A percentile compares a stretch with the other conserved stretches of the same genome.
Conservation (phyloP, 2,329 filamentous ascomycete species). For the Dryadomyces quercivorus region DNA sequence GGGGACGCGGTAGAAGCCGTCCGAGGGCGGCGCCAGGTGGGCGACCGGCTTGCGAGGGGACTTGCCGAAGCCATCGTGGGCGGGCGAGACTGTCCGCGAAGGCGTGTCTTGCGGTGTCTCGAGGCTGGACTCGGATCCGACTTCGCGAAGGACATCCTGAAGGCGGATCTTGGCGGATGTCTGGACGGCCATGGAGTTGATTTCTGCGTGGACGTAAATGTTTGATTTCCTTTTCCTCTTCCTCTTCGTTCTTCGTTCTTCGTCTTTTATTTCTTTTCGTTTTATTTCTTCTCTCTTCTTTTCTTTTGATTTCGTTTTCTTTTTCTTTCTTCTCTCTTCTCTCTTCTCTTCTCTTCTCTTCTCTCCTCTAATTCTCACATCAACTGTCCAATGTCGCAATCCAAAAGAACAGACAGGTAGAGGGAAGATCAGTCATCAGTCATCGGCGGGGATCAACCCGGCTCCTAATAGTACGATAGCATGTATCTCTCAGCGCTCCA, state of each 20-base stretch:
- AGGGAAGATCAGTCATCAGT: no score
- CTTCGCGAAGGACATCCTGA: background rate
- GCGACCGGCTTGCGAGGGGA: background rate
- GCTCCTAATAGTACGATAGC: no score
- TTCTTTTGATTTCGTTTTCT: no score
- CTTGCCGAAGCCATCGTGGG: no score
- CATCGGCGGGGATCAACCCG: no score
- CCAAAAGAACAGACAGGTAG: no score
- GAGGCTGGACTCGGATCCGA: background rate
- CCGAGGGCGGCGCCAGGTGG: conserved; percentile 11
- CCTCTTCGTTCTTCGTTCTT: background rate
- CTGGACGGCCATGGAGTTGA: conserved; percentile 1
- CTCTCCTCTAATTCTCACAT: no score
- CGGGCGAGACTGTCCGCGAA: background rate
- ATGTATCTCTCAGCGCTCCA: no score
- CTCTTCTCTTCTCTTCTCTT: no score
- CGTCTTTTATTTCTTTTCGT: no score
- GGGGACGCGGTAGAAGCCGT: conserved; percentile 24
- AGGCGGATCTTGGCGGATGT: background rate
- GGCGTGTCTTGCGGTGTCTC: background rate
- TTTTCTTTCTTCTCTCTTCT: background rate
- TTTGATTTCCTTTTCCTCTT: no score
- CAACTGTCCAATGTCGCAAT: no score
- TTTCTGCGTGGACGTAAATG: conserved; percentile 16
- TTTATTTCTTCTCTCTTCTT: background rate